Evolutionary conservation across 2,329 filamentous ascomycete species (phyloP).

Genomic region (Remersonia thermophila): DNA sequence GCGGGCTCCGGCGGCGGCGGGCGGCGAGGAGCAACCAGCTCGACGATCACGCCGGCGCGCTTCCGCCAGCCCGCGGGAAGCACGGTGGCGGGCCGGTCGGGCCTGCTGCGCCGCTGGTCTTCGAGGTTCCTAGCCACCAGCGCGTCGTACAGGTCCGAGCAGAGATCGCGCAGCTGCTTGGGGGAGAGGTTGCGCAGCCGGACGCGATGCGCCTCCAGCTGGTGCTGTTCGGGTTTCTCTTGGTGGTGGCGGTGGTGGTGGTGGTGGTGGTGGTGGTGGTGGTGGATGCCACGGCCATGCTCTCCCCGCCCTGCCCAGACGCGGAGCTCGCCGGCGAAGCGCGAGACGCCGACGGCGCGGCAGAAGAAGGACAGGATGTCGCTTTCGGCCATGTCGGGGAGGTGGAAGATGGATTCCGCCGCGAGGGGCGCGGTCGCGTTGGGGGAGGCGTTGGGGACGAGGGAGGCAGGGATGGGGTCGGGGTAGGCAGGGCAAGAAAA

Average conservation of each 20-base stretch:
- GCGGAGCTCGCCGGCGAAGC: neutral
- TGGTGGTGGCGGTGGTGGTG: too few species aligned
- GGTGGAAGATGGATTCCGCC: conserved; percentile 4
- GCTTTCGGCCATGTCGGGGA: conserved; percentile 1
- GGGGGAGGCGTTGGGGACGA: too few species aligned
- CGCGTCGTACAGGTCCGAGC: conserved; percentile 7
- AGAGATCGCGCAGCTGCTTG: conserved; percentile 2
- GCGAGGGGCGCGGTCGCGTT: too few species aligned
- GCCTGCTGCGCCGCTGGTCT: too few species aligned
- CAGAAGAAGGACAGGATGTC: conserved; percentile 4
- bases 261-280: too few species aligned
- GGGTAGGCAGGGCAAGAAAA: too few species aligned
- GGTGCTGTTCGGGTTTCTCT: too few species aligned
- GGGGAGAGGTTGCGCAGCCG: neutral
- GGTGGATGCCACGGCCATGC: neutral
- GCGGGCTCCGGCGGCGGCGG: neutral
- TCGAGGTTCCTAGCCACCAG: conserved; percentile 5
- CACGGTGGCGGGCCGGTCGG: too few species aligned
- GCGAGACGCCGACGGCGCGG: conserved; percentile 4
- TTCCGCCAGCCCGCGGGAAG: too few species aligned
- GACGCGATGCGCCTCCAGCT: too few species aligned
- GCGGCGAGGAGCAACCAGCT: too few species aligned
- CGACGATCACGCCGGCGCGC: neutral
- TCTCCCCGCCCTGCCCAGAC: neutral
- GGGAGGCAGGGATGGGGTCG: too few species aligned